These are phyloP conservation scores for Hortaea sp. DNA, from an alignment of 2,329 filamentous ascomycete species.

Conservation along the genomic window DNA sequence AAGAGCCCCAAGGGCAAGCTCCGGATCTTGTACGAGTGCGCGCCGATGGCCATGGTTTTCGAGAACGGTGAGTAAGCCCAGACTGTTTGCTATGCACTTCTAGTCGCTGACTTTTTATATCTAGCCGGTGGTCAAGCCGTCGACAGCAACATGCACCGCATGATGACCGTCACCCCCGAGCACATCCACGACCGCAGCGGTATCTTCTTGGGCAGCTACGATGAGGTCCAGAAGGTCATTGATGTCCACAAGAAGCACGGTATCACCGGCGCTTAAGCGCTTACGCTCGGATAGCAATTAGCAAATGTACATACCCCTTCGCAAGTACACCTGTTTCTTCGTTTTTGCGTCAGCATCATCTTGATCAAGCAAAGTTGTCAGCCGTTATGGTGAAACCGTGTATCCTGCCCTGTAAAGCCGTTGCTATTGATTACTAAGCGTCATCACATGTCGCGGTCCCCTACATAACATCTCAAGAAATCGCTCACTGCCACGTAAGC, in stretches of 20 bases:
- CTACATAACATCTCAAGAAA: no score
- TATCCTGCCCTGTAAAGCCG: no score
- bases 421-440: no score
- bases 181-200: constrained; percentile 91
- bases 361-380: no score
- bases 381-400: no score
- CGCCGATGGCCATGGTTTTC: constrained; percentile 97
- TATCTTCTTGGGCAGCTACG: constrained; percentile 90
- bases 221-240: constrained; percentile 95
- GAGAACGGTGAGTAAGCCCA: constrained; percentile 69
- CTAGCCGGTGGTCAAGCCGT: constrained; percentile 83
- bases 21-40: constrained; percentile 94
- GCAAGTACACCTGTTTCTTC: neutral
- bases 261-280: constrained; percentile 10
- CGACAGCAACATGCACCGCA: constrained; percentile 80
- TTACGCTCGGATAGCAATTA: neutral
- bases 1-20: constrained; percentile 99
- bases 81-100: neutral
- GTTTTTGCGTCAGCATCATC: no score
- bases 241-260: constrained; percentile 57
- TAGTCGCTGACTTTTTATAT: constrained; percentile 9
- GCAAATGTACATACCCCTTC: neutral
- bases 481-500: no score
- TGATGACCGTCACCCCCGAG: constrained; percentile 82
- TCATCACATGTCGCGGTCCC: no score